Percentiles rank a stretch among this genome's conserved stretches.
Conservation (phyloP, 1,284 basidiomycete species). For the Paramarasmius palmivorus region DNA sequence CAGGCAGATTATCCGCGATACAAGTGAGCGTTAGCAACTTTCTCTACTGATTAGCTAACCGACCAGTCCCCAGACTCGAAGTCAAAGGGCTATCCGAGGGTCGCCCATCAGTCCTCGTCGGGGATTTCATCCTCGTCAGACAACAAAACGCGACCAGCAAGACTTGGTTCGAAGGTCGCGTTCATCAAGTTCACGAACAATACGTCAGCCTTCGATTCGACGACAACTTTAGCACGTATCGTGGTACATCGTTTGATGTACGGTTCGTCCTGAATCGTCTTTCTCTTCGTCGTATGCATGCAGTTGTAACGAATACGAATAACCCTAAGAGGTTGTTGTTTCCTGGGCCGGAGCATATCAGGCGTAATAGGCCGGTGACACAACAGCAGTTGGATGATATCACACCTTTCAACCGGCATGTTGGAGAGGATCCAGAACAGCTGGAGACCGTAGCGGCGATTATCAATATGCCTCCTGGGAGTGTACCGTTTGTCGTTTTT, state of each 20-base stretch:
- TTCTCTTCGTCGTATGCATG: conserved; percentile 51
- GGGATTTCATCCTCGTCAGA: conserved; percentile 49
- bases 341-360: conserved; percentile 34
- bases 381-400: conserved; percentile 25
- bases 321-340: conserved; percentile 44
- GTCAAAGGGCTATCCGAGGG: conserved; percentile 52
- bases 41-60: no score
- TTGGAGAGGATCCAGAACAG: conserved; percentile 45
- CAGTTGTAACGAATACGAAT: conserved; percentile 38
- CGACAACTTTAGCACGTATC: conserved; percentile 39
- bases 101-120: conserved; percentile 50
- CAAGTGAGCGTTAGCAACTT: conserved; percentile 34
- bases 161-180: conserved; percentile 51
- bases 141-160: conserved; percentile 19
- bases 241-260: conserved; percentile 46
- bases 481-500: conserved; percentile 53
- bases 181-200: conserved; percentile 40
- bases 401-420: conserved; percentile 32
- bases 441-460: conserved; percentile 49
- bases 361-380: conserved; percentile 21
- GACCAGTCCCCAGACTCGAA: conserved; percentile 41
- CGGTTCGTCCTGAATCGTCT: conserved; percentile 51
- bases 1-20: conserved; percentile 36
- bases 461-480: conserved; percentile 42
- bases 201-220: conserved; percentile 45